Evolutionary conservation across 2,329 filamentous ascomycete species (phyloP).

Genomic region (Apiospora aurea): DNA sequence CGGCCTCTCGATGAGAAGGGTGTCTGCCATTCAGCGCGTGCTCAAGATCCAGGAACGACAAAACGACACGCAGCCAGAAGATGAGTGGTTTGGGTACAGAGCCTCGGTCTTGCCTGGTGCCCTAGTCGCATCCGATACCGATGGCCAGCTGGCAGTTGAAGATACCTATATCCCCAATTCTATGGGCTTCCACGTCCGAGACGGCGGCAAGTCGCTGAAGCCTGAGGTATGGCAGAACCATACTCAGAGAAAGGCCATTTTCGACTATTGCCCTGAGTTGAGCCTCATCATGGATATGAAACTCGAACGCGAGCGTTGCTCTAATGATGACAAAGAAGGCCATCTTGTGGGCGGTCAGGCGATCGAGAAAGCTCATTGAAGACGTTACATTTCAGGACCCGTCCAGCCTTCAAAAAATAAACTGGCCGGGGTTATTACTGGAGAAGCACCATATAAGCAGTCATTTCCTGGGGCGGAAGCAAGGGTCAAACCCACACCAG

Average conservation of each 20-base stretch:
- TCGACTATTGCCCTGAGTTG: constrained; percentile 64
- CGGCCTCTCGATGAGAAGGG: constrained; percentile 60
- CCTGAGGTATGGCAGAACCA: constrained; percentile 56
- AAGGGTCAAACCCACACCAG: not conserved
- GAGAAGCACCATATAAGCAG: not conserved
- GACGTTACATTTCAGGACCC: not conserved
- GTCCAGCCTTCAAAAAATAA: not conserved
- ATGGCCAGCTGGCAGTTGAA: constrained; percentile 57
- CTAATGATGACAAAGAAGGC: constrained; percentile 39
- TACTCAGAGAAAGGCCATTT: constrained; percentile 53
- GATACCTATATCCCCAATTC: constrained; percentile 56
- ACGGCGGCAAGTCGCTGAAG: constrained; percentile 50
- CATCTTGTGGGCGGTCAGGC: not conserved
- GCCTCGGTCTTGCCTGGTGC: constrained; percentile 55
- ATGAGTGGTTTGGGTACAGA: constrained; percentile 62
- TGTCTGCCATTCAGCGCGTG: constrained; percentile 57
- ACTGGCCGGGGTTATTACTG: not conserved
- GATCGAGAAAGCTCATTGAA: not conserved
- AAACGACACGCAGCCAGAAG: constrained; percentile 59
- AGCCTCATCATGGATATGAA: constrained; percentile 65
- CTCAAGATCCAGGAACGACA: constrained; percentile 57
- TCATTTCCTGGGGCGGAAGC: not conserved
- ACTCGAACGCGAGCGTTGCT: constrained; percentile 56
- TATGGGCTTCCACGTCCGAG: constrained; percentile 61
- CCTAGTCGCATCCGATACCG: constrained; percentile 50